Conservation (phyloP, 2,329 filamentous ascomycete genomes). For the Aspergillus cejpii region DNA sequence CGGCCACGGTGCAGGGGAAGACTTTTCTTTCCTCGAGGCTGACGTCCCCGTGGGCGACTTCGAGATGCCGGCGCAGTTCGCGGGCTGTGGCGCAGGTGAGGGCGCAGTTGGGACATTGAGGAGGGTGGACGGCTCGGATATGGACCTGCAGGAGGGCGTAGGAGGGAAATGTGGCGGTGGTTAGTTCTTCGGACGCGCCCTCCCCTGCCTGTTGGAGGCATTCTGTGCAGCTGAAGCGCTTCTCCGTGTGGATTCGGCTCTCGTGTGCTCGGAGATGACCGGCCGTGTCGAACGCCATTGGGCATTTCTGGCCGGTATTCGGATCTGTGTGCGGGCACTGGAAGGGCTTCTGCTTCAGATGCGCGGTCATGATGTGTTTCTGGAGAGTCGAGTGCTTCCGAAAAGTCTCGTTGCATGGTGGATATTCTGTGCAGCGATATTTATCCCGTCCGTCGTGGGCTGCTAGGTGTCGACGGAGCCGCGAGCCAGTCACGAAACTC, state of each 20-base stretch:
- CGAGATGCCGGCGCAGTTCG: constrained; percentile 68
- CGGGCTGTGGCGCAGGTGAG: constrained; percentile 59
- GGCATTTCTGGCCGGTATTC: constrained; percentile 52
- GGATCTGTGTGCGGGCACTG: constrained; percentile 57
- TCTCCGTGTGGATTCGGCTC: constrained; percentile 61
- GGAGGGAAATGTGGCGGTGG: constrained; percentile 60
- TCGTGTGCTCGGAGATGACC: constrained; percentile 65
- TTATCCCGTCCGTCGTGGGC: constrained; percentile 71
- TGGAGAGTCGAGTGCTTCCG: constrained; percentile 81
- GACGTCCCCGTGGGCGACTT: constrained; percentile 63
- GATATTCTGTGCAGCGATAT: constrained; percentile 64
- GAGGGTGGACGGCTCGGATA: constrained; percentile 64
- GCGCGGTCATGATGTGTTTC: constrained; percentile 70
- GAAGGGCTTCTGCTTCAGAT: constrained; percentile 65
- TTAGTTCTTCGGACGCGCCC: constrained; percentile 30
- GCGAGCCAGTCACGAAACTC: constrained; percentile 71
- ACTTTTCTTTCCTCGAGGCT: constrained; percentile 57
- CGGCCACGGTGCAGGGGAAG: constrained; percentile 59
- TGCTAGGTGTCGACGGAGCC: constrained; percentile 68
- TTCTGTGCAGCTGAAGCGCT: constrained; percentile 69
- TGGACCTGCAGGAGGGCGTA: constrained; percentile 66
- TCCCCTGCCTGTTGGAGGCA: constrained; percentile 48
- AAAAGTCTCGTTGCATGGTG: constrained; percentile 69
- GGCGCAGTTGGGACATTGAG: constrained; percentile 66
- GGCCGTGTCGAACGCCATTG: constrained; percentile 65